Base-by-base conservation (phyloP, 2,329 filamentous ascomycete species). In the Ophiosphaerella herpotricha region DNA sequence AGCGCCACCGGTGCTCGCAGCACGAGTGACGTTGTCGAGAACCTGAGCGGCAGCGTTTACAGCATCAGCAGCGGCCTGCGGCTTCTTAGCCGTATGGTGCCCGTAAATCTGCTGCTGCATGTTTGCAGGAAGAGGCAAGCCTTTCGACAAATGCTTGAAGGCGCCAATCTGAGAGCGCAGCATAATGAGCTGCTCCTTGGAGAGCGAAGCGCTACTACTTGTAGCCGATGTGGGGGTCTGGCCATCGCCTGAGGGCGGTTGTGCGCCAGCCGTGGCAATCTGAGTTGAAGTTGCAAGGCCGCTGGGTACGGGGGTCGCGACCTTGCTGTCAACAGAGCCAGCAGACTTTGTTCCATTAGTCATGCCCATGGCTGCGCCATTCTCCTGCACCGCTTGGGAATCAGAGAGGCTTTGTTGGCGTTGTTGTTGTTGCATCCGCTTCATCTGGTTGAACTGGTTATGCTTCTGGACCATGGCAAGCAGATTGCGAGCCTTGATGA, bases 131-230 rank as follows among this genome's bases (percentile, higher is more conserved):
- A 97, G 85, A 0, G 91, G 88, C 12, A 88, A 81, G 61, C 96
- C 96, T 74, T 94, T 95, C 5, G 90, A 88, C 4, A 99, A 80
- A 59, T 91, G 82, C 74, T 95, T 95, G 76, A 97, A 97, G 0
- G 93, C 92, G 62, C 88, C 82, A 43, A 97, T 96, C 71, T 99
- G 94, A 58, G 89, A 87, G 52, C 90, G 83, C 8, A 99, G 78
- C 37, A 90, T 84, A 21, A 82, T 80, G 39, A 96, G 78, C 71
- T 99, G 94, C 48, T 94, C 89, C 21, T 83, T 82, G 14, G 61
- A 57, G 58, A 72, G 65, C 29, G 61, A 54, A 13, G 60, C 58
- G 7, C 59, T 50, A 13, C 52, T 52, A 42, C 57, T 48, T 1
- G 62, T 61, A 12, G 69, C 64, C 5, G 69, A 71, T 4, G 64